phyloP scores from a whole-genome alignment of 2,329 filamentous ascomycete species.

The Aureobasidium sp. region DNA sequence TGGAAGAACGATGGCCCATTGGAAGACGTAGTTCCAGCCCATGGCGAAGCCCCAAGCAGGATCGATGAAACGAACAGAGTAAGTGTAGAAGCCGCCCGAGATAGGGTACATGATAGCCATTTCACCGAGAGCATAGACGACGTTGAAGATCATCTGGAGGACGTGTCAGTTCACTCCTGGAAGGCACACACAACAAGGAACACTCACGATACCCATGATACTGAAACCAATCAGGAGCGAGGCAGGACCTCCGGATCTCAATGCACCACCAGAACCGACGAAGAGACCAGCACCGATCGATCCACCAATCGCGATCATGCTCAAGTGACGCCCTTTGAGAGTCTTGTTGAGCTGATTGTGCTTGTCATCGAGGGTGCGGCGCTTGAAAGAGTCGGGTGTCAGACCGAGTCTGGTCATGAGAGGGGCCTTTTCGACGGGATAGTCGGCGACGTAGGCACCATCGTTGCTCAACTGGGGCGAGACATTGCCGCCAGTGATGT shows the following conservation, averaged over 20 bases:
- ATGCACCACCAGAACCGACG: slow-evolving; percentile 41
- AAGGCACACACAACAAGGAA: slow-evolving; percentile 16
- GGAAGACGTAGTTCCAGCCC: slow-evolving; percentile 60
- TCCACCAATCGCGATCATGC: slow-evolving; percentile 28
- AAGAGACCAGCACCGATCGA: slow-evolving; percentile 47
- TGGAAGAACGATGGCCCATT: slow-evolving; percentile 77
- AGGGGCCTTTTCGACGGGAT: slow-evolving; percentile 13
- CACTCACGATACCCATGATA: slow-evolving; percentile 24
- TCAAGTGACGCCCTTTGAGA: slow-evolving; percentile 22
- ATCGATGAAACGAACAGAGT: slow-evolving; percentile 88
- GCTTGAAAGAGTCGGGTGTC: slow-evolving; percentile 24
- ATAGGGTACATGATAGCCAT: slow-evolving; percentile 88
- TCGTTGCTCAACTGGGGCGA: slow-evolving; percentile 1
- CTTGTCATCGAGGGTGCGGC: slow-evolving; percentile 23
- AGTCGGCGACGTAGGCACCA: neutral
- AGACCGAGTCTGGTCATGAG: slow-evolving; percentile 24
- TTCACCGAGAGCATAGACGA: slow-evolving; percentile 84
- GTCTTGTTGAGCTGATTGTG: slow-evolving; percentile 27
- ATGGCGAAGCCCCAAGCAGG: slow-evolving; percentile 54
- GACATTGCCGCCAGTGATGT: neutral
- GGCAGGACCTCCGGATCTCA: slow-evolving; percentile 41
- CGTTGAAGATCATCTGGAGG: slow-evolving; percentile 72
- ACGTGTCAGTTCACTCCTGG: neutral
- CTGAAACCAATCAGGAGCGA: slow-evolving; percentile 27
- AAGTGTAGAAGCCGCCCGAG: slow-evolving; percentile 83